phyloP scores from a whole-genome alignment of 768 basidiomycete species.

The Suillus ampliporus region DNA sequence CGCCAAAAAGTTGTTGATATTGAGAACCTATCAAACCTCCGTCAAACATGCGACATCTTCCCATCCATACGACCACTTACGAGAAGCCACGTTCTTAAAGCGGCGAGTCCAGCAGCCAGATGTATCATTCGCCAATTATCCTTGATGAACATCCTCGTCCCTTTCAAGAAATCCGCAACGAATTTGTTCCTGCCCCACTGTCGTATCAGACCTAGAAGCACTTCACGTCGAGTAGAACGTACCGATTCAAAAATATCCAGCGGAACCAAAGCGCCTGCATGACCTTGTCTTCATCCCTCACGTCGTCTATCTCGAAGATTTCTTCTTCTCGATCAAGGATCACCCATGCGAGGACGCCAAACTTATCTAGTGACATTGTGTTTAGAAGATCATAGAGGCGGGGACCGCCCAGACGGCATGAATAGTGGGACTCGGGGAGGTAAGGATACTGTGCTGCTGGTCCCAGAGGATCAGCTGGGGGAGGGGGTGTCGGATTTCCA shows the following conservation, averaged over 20 bases:
- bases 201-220: background rate
- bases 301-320: conserved; percentile 71
- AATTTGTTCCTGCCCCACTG: conserved; percentile 52
- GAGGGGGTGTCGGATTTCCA: conserved; percentile 47
- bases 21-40: conserved; percentile 49
- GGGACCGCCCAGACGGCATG: conserved; percentile 70
- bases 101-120: conserved; percentile 69
- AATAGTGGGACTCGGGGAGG: conserved; percentile 56
- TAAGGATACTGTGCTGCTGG: conserved; percentile 59
- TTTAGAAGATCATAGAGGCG: conserved; percentile 69
- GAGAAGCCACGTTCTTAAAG: conserved; percentile 64
- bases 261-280: conserved; percentile 79
- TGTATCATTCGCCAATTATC: conserved; percentile 72
- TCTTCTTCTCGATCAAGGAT: conserved; percentile 78
- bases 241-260: conserved; percentile 74
- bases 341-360: conserved; percentile 71
- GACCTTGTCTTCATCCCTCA: conserved; percentile 77
- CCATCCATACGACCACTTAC: conserved; percentile 41
- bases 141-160: conserved; percentile 58
- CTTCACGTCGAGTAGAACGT: conserved; percentile 12
- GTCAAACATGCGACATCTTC: background rate
- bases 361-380: conserved; percentile 61
- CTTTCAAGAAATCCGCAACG: conserved; percentile 58
- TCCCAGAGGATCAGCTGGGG: conserved; percentile 49
- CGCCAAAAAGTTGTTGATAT: conserved; percentile 59